Percentiles rank a stretch among this genome's conserved stretches.
These are phyloP conservation scores for Grigorovia transvaalensis DNA, from an alignment of 805 yeast genomes.

Conservation along the genomic window DNA sequence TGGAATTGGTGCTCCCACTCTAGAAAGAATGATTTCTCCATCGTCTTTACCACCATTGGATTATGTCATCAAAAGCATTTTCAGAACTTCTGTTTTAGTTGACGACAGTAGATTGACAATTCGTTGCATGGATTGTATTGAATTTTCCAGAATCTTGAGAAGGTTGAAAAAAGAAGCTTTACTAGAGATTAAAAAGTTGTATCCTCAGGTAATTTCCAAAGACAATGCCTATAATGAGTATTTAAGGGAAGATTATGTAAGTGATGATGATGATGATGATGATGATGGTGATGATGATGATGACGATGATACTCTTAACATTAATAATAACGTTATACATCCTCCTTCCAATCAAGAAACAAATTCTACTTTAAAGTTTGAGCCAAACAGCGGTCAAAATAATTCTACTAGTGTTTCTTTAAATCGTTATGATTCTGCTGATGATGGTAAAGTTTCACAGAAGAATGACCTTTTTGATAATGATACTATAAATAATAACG, in stretches of 20 bases:
- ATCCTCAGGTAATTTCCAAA: neutral
- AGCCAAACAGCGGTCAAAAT: neutral
- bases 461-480: too few relatives aligned
- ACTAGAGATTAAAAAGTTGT: slow-evolving; percentile 5
- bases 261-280: neutral
- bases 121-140: slow-evolving; percentile 25
- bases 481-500: neutral
- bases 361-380: neutral
- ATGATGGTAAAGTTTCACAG: neutral
- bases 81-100: slow-evolving; percentile 50
- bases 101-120: slow-evolving; percentile 54
- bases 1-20: slow-evolving; percentile 30
- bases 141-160: slow-evolving; percentile 20
- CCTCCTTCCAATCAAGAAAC: neutral
- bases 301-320: neutral
- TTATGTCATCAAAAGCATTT: slow-evolving; percentile 45
- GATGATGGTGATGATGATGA: neutral
- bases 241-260: neutral
- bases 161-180: slow-evolving; percentile 11
- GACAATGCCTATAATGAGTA: neutral
- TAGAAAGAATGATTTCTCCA: slow-evolving; percentile 49
- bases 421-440: neutral
- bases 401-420: neutral
- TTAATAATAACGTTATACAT: too few relatives aligned
- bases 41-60: slow-evolving; percentile 30